Evolutionary conservation across 106 monocot genomes (phyloP).

Genomic region (Phalaenopsis aphrodite): DNA sequence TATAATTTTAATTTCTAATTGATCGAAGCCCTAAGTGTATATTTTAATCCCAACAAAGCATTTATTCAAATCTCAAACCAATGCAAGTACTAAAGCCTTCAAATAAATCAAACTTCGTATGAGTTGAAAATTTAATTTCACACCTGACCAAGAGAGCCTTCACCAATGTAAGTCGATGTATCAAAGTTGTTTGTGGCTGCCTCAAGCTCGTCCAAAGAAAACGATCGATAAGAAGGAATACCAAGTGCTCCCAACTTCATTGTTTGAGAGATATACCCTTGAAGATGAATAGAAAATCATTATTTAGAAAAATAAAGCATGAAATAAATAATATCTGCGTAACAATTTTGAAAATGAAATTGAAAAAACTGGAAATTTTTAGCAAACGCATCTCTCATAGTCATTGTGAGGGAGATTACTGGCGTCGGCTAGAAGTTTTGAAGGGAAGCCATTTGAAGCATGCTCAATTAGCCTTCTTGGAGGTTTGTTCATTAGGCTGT

Average conservation of each 20-base stretch:
- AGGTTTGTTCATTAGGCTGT: constrained; percentile 27
- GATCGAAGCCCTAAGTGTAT: too few relatives aligned
- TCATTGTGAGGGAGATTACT: constrained; percentile 44
- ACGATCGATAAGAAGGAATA: constrained; percentile 68
- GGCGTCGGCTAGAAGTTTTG: constrained; percentile 83
- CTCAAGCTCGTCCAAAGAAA: constrained; percentile 93
- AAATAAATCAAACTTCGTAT: neutral
- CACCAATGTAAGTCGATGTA: constrained; percentile 64
- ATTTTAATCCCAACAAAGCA: neutral
- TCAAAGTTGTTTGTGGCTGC: constrained; percentile 86
- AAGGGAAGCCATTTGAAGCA: constrained; percentile 69
- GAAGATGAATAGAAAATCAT: neutral
- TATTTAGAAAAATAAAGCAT: neutral
- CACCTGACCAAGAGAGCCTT: constrained; percentile 87
- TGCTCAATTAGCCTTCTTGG: constrained; percentile 63
- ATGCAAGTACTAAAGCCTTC: neutral
- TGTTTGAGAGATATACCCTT: constrained; percentile 93
- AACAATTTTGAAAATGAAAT: neutral
- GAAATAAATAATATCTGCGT: neutral
- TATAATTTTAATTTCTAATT: too few relatives aligned
- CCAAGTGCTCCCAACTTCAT: constrained; percentile 90
- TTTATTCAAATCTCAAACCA: neutral
- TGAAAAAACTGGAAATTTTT: neutral
- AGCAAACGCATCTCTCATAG: neutral
- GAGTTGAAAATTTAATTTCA: constrained; percentile 3